A percentile compares a stretch with the other conserved stretches of the same genome.
Conservation (phyloP, 495 filamentous ascomycete species). For the Hypoxylon lenormandii region DNA sequence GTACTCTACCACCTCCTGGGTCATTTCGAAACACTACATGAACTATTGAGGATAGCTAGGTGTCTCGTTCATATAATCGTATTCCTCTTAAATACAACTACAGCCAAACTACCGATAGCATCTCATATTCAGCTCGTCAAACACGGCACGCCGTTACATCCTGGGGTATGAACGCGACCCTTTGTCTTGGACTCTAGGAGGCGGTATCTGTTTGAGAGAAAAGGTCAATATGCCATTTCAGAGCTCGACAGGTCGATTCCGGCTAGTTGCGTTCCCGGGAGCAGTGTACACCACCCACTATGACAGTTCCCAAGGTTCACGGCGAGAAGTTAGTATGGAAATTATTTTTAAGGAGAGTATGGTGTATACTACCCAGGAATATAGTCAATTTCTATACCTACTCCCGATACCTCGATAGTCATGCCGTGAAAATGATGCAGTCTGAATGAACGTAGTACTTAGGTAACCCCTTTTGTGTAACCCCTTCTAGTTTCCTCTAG, state of each 20-base stretch:
- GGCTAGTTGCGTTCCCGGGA: not conserved
- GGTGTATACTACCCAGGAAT: not conserved
- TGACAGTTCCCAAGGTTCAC: too few relatives aligned
- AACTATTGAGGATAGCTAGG: not conserved
- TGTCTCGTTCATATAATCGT: conserved; percentile 4
- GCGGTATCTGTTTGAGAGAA: not conserved
- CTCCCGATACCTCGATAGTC: not conserved
- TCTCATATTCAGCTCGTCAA: not conserved
- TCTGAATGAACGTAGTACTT: not conserved
- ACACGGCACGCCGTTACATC: not conserved
- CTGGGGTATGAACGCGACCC: not conserved
- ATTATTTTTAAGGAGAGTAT: too few relatives aligned
- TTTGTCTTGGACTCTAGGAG: not conserved
- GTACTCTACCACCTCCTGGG: conserved; percentile 20
- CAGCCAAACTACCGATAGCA: not conserved
- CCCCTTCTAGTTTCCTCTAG: not conserved
- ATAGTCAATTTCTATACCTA: not conserved
- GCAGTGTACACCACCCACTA: too few relatives aligned
- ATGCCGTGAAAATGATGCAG: conserved; percentile 1
- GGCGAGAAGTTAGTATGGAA: too few relatives aligned
- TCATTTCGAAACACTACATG: conserved; percentile 15
- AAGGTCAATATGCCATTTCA: not conserved
- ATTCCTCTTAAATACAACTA: not conserved
- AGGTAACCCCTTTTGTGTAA: not conserved
- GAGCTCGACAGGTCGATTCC: not conserved